Evolutionary conservation across 2,329 filamentous ascomycete species (phyloP).

Genomic region (Xylaria multiplex): DNA sequence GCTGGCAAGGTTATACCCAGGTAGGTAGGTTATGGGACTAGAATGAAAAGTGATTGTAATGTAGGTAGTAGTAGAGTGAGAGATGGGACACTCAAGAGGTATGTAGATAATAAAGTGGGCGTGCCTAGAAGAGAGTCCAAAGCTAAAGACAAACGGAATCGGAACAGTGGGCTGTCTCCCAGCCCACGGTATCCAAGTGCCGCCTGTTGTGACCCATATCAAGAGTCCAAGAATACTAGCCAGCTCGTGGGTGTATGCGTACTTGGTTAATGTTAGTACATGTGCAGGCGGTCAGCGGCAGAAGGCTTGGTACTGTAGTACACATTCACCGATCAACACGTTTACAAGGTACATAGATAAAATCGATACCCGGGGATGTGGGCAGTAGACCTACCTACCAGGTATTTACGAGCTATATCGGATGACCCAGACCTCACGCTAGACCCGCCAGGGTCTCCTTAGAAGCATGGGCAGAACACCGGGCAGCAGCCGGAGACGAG

Average conservation of each 20-base stretch:
- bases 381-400: no score
- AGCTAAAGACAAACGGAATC: not conserved
- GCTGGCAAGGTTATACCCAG: constrained; percentile 5
- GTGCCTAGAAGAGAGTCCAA: constrained; percentile 10
- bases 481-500: no score
- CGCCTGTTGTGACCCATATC: constrained; percentile 14
- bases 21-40: not conserved
- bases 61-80: not conserved
- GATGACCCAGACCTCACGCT: constrained; percentile 28
- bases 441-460: constrained; percentile 19
- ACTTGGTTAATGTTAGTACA: no score
- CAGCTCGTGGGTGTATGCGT: constrained; percentile 6
- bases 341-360: not conserved
- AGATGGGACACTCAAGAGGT: constrained; percentile 10
- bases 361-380: constrained; percentile 20
- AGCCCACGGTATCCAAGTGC: constrained; percentile 7
- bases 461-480: not conserved
- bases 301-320: constrained; percentile 20
- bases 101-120: constrained; percentile 13
- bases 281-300: constrained; percentile 28
- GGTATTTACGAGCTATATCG: no score
- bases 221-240: constrained; percentile 6
- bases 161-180: constrained; percentile 6
- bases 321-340: constrained; percentile 13
- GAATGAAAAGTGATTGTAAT: constrained; percentile 7